Evolutionary conservation across 1,284 basidiomycete genomes (phyloP).

Genomic region (Takashimella koratensis): DNA sequence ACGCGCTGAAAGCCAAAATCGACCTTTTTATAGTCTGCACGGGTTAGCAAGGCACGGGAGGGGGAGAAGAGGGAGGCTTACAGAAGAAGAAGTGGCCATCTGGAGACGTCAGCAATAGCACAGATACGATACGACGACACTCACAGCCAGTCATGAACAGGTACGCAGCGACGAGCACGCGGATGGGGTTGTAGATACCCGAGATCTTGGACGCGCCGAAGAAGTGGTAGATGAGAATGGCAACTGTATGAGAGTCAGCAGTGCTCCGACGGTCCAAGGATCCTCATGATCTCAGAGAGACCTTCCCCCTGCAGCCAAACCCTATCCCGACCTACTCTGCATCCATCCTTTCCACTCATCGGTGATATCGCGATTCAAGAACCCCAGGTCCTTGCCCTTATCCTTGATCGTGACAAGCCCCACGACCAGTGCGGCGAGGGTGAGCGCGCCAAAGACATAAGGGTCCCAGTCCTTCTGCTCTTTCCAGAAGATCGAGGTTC

Average conservation of each 20-base stretch:
- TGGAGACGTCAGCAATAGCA: slow-evolving; percentile 11
- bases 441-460: slow-evolving; percentile 63
- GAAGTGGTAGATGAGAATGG: slow-evolving; percentile 85
- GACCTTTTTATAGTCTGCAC: slow-evolving; percentile 75
- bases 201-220: slow-evolving; percentile 78
- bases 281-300: too few species aligned
- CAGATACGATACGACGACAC: slow-evolving; percentile 5
- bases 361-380: slow-evolving; percentile 83
- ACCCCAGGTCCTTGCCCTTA: slow-evolving; percentile 68
- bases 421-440: slow-evolving; percentile 55
- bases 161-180: slow-evolving; percentile 81
- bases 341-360: slow-evolving; percentile 98
- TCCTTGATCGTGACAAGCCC: slow-evolving; percentile 66
- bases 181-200: slow-evolving; percentile 83
- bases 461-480: slow-evolving; percentile 78
- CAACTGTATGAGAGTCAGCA: slow-evolving; percentile 55
- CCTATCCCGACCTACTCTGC: slow-evolving; percentile 65
- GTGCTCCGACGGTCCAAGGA: too few species aligned
- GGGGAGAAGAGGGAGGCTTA: slow-evolving; percentile 7
- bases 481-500: slow-evolving; percentile 77
- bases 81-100: slow-evolving; percentile 49
- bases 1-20: slow-evolving; percentile 75
- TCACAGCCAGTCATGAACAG: slow-evolving; percentile 60
- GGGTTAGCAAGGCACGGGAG: slow-evolving; percentile 18
- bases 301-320: too few species aligned